These are phyloP conservation scores for Xylaria sp. DNA, from an alignment of 2,329 filamentous ascomycete species.

Conservation along the genomic window DNA sequence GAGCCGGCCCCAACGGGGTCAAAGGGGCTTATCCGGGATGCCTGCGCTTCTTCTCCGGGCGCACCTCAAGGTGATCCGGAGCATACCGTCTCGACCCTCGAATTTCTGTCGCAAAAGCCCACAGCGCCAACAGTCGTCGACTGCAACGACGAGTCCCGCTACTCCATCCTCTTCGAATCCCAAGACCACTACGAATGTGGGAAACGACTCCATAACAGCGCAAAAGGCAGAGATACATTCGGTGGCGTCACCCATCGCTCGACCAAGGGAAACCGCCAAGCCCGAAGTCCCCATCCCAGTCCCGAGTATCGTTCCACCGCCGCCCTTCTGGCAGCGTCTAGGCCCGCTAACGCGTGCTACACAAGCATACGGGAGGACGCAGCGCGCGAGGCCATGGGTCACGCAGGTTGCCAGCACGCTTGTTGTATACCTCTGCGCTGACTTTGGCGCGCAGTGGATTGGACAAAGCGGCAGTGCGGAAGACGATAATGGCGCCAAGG, in stretches of 20 bases:
- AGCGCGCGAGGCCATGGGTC: slow-evolving; percentile 73
- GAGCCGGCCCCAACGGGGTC: background rate
- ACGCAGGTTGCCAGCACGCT: slow-evolving; percentile 80
- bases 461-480: slow-evolving; percentile 47
- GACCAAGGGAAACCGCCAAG: too few relatives aligned
- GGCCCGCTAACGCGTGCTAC: slow-evolving; percentile 61
- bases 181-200: background rate
- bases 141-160: background rate
- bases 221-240: slow-evolving; percentile 9
- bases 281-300: slow-evolving; percentile 46
- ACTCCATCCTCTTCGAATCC: background rate
- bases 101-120: slow-evolving; percentile 14
- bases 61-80: slow-evolving; percentile 12
- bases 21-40: slow-evolving; percentile 8
- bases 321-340: slow-evolving; percentile 61
- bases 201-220: slow-evolving; percentile 5
- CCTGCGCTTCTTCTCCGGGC: slow-evolving; percentile 29
- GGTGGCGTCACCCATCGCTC: background rate
- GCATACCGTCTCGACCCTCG: slow-evolving; percentile 26
- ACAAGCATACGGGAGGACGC: slow-evolving; percentile 70
- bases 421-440: slow-evolving; percentile 78
- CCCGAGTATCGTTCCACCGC: slow-evolving; percentile 46
- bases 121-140: slow-evolving; percentile 33
- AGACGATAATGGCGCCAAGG: slow-evolving; percentile 45
- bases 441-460: slow-evolving; percentile 78